Percentiles rank a stretch among this genome's conserved stretches.
These are phyloP conservation scores for Coleophoma cylindrospora DNA, from an alignment of 2,329 filamentous ascomycete genomes.

Conservation along the genomic window DNA sequence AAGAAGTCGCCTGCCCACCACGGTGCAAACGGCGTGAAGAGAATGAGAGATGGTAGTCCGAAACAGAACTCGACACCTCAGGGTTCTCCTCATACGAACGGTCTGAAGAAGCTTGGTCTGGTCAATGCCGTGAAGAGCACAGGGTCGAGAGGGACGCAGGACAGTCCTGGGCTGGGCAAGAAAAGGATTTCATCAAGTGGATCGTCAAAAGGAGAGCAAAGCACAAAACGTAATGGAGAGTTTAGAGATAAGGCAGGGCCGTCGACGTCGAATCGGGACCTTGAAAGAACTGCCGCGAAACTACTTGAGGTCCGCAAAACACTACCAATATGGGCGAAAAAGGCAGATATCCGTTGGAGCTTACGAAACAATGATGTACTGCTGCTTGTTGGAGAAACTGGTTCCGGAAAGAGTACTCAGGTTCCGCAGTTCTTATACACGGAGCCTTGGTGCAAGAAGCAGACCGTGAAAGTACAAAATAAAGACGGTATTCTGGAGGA, in stretches of 20 bases:
- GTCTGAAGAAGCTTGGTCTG: background rate
- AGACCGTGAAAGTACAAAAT: conserved; percentile 42
- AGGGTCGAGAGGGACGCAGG: background rate
- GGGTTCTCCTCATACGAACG: background rate
- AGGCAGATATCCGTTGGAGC: conserved; percentile 19
- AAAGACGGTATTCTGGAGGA: conserved; percentile 31
- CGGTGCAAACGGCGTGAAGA: conserved; percentile 8
- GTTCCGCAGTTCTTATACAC: conserved; percentile 82
- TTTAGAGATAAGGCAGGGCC: background rate
- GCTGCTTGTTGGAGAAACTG: conserved; percentile 87
- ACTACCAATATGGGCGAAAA: conserved; percentile 25
- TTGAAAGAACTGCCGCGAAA: conserved; percentile 13
- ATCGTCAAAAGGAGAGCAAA: background rate
- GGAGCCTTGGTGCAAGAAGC: conserved; percentile 72
- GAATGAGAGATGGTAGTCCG: conserved; percentile 14
- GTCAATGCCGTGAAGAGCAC: background rate
- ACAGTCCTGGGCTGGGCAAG: background rate
- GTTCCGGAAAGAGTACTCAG: conserved; percentile 95
- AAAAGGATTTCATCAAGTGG: background rate
- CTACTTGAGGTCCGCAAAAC: conserved; percentile 19
- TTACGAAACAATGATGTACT: conserved; percentile 56
- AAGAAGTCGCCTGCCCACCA: background rate
- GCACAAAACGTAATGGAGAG: background rate
- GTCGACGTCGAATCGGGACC: conserved; percentile 5
- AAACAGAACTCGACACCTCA: conserved; percentile 4